Conservation (phyloP, 192 early-diverging fungal species). For the Thamnidium elegans region DNA sequence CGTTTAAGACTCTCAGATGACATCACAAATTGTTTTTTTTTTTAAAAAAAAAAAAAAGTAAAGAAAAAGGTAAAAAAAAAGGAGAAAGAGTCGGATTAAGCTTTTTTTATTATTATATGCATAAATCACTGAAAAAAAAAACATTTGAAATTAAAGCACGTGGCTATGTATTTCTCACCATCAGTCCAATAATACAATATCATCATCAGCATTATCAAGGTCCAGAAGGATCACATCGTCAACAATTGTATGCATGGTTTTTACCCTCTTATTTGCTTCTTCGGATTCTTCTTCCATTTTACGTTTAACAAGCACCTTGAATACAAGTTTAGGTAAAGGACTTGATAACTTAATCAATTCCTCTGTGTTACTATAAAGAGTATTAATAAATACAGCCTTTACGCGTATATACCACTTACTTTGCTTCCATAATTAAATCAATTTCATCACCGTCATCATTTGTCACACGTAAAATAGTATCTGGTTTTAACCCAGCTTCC, state of each 20-base stretch:
- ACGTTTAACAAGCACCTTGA: not conserved
- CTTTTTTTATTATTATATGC: not conserved
- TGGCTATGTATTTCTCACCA: too few relatives aligned
- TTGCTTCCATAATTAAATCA: constrained; percentile 19
- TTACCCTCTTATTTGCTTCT: not conserved
- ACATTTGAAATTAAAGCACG: too few relatives aligned
- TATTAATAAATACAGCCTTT: not conserved
- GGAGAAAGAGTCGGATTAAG: not conserved
- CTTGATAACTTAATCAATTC: not conserved
- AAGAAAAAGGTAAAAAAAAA: not conserved
- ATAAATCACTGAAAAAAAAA: too few relatives aligned
- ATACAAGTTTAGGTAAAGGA: not conserved
- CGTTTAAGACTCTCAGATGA: not conserved
- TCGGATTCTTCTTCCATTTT: not conserved
- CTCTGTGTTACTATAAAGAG: not conserved
- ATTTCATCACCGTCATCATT: constrained; percentile 49
- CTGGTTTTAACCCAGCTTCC: constrained; percentile 58
- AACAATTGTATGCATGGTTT: not conserved
- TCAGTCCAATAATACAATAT: not conserved
- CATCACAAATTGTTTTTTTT: too few relatives aligned
- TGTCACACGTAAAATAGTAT: constrained; percentile 56
- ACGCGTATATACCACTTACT: not conserved
- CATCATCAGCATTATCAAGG: not conserved
- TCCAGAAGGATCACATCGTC: not conserved
- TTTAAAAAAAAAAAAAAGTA: not conserved